Conservation (phyloP, 495 filamentous ascomycete genomes). For the Aspergillus carlsbadensis region DNA sequence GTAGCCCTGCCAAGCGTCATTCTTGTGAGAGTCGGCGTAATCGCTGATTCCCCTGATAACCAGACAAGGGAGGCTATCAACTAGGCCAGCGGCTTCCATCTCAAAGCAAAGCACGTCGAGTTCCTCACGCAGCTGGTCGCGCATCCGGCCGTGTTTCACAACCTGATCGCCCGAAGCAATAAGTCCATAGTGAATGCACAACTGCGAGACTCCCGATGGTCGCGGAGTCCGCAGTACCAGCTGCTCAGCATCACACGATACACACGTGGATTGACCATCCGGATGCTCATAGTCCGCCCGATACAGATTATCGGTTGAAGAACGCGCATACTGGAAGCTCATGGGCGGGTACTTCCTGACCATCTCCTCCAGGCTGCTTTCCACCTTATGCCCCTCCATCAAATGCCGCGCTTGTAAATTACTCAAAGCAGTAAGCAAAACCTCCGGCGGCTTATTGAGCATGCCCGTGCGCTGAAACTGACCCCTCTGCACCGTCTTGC, state of each 20-base stretch:
- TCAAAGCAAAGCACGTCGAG: background rate
- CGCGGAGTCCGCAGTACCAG: background rate
- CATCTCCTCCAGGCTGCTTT: background rate
- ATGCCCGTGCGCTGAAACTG: slow-evolving; percentile 34
- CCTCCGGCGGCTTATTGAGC: slow-evolving; percentile 32
- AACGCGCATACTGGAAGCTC: background rate
- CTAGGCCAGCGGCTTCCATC: background rate
- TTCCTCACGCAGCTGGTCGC: background rate
- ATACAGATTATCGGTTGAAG: background rate
- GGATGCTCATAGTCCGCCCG: background rate
- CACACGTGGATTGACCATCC: background rate
- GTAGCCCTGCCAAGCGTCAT: slow-evolving; percentile 3
- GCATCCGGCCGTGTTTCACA: background rate
- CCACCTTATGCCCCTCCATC: background rate
- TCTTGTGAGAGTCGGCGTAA: slow-evolving; percentile 3
- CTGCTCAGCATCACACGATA: background rate
- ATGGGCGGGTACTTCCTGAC: background rate
- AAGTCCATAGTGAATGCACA: background rate
- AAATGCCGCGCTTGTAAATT: background rate
- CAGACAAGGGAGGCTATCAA: background rate
- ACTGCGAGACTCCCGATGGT: background rate
- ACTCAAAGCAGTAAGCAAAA: background rate
- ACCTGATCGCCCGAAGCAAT: background rate
- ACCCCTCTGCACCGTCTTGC: slow-evolving; percentile 29
- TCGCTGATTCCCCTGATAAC: slow-evolving; percentile 2